Conservation (phyloP, 345 rosid species). For the Arabidopsis suecica region DNA sequence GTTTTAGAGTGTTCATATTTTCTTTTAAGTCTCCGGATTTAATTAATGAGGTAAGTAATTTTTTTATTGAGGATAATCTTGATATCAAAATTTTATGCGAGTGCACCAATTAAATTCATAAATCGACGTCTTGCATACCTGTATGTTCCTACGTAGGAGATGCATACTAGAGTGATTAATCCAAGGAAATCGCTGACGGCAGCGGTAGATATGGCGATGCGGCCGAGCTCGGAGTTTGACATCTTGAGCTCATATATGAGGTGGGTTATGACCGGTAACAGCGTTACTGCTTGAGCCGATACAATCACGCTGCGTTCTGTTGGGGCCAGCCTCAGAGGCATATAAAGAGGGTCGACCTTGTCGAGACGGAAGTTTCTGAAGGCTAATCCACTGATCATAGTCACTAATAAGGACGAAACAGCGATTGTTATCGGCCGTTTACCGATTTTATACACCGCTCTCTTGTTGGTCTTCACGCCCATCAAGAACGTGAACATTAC, state of each 20-base stretch:
- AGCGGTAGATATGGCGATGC: slow-evolving; percentile 37
- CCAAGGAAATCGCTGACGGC: slow-evolving; percentile 40
- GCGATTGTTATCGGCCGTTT: slow-evolving; percentile 31
- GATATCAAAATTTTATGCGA: neutral
- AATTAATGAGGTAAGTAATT: neutral
- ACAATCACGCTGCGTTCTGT: slow-evolving; percentile 40
- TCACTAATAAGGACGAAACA: slow-evolving; percentile 39
- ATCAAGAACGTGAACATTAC: slow-evolving; percentile 53
- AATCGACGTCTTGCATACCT: slow-evolving; percentile 15
- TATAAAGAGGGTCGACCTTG: slow-evolving; percentile 42
- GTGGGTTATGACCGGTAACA: slow-evolving; percentile 42
- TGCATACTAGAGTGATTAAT: neutral
- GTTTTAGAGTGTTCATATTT: neutral
- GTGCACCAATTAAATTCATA: neutral
- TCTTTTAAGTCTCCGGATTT: neutral
- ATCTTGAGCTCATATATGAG: slow-evolving; percentile 45
- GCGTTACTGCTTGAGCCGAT: slow-evolving; percentile 36
- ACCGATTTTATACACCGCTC: slow-evolving; percentile 20
- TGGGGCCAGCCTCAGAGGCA: slow-evolving; percentile 31
- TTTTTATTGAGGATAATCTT: neutral
- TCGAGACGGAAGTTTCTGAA: slow-evolving; percentile 34
- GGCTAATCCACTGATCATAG: slow-evolving; percentile 10
- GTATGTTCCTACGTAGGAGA: slow-evolving; percentile 36
- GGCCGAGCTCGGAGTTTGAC: slow-evolving; percentile 41
- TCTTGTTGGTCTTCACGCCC: slow-evolving; percentile 57